Percentiles rank a stretch among this genome's conserved stretches.
phyloP scores from a whole-genome alignment of 2,329 filamentous ascomycete species.

The Xylariaceae sp. region DNA sequence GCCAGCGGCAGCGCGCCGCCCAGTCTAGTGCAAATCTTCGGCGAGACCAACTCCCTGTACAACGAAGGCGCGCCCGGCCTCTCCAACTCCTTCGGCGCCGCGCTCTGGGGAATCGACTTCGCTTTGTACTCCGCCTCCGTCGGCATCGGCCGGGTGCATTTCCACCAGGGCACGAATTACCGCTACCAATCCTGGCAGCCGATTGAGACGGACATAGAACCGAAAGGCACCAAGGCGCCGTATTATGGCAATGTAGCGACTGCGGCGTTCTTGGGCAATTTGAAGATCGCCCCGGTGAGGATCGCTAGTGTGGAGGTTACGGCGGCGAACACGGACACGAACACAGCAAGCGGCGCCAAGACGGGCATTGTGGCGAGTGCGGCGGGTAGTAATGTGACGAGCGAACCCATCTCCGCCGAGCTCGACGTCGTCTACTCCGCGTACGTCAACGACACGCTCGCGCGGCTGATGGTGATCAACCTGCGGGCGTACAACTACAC shows the following conservation, averaged over 20 bases:
- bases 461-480: slow-evolving; percentile 53
- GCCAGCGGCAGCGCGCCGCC: slow-evolving; percentile 21
- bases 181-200: slow-evolving; percentile 61
- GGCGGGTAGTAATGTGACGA: too few relatives aligned
- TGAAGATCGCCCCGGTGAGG: slow-evolving; percentile 33
- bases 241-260: slow-evolving; percentile 62
- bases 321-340: too few relatives aligned
- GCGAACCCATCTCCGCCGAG: too few relatives aligned
- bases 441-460: slow-evolving; percentile 43
- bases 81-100: slow-evolving; percentile 62
- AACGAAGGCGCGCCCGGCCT: slow-evolving; percentile 58
- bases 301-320: slow-evolving; percentile 43
- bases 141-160: slow-evolving; percentile 55
- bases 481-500: slow-evolving; percentile 58
- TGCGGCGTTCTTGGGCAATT: slow-evolving; percentile 50
- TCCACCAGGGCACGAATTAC: slow-evolving; percentile 63
- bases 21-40: slow-evolving; percentile 53
- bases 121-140: slow-evolving; percentile 53
- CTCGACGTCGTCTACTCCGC: slow-evolving; percentile 53
- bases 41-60: slow-evolving; percentile 60
- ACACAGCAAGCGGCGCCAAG: neutral
- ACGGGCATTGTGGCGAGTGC: slow-evolving; percentile 29
- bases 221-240: slow-evolving; percentile 56
- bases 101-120: slow-evolving; percentile 62
- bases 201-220: slow-evolving; percentile 44